phyloP scores from a whole-genome alignment of 2,329 filamentous ascomycete genomes.

The Fusarium sp. region DNA sequence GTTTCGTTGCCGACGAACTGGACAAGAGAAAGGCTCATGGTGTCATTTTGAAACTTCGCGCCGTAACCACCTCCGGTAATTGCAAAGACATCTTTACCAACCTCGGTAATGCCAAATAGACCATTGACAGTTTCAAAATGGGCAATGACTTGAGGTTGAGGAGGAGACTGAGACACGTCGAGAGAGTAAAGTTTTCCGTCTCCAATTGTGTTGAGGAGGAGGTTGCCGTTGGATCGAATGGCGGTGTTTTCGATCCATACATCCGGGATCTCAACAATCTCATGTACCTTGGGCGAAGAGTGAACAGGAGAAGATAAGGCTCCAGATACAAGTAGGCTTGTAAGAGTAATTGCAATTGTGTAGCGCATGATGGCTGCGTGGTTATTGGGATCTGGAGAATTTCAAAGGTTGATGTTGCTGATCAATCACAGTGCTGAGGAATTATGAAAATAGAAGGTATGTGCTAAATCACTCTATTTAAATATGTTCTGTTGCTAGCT shows the following conservation, averaged over 20 bases:
- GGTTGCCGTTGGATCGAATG: constrained; percentile 9
- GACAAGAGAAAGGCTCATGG: constrained; percentile 9
- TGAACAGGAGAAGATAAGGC: background rate
- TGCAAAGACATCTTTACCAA: constrained; percentile 4
- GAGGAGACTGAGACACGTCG: background rate
- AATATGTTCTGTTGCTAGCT: background rate
- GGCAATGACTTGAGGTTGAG: background rate
- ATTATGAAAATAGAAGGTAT: background rate
- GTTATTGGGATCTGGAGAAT: background rate
- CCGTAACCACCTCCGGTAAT: background rate
- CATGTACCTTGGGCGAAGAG: background rate
- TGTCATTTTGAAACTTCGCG: background rate
- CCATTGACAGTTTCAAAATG: background rate
- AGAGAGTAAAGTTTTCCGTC: background rate
- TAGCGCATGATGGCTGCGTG: background rate
- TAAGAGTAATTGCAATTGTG: background rate
- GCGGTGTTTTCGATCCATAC: constrained; percentile 12
- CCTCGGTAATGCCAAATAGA: constrained; percentile 3
- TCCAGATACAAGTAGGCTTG: background rate
- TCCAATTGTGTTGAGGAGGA: constrained; percentile 6
- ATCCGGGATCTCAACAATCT: background rate
- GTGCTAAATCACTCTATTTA: accelerated
- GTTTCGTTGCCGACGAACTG: background rate
- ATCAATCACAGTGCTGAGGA: background rate
- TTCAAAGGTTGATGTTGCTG: background rate